Percentiles rank a stretch among this genome's conserved stretches.
Evolutionary conservation across 2,329 filamentous ascomycete species (phyloP).

Genomic region (Hymenoscyphus linearis): DNA sequence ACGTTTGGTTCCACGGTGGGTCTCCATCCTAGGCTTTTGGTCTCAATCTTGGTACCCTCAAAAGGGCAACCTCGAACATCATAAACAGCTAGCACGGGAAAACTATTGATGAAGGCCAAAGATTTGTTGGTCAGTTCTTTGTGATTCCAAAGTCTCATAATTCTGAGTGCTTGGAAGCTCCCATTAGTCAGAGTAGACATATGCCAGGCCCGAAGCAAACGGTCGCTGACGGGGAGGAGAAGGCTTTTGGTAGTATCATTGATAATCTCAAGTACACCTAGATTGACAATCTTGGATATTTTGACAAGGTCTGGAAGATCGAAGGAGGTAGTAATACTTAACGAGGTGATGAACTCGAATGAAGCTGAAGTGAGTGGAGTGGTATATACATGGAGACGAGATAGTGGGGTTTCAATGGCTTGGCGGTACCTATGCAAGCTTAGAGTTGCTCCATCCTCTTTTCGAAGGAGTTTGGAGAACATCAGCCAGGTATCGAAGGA

Average conservation of each 20-base stretch:
- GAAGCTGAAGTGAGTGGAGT: slow-evolving; percentile 24
- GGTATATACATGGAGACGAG: slow-evolving; percentile 24
- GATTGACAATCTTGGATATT: slow-evolving; percentile 29
- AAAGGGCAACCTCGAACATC: slow-evolving; percentile 27
- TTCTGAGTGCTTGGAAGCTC: slow-evolving; percentile 29
- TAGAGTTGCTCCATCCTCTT: slow-evolving; percentile 13
- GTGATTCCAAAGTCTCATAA: slow-evolving; percentile 30
- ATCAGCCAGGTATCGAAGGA: slow-evolving; percentile 28
- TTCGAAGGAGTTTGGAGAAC: slow-evolving; percentile 25
- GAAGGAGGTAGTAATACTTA: slow-evolving; percentile 29
- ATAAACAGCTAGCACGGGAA: slow-evolving; percentile 29
- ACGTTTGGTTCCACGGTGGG: slow-evolving; percentile 12
- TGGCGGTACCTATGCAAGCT: slow-evolving; percentile 25
- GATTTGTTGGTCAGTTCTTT: slow-evolving; percentile 27
- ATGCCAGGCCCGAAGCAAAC: slow-evolving; percentile 31
- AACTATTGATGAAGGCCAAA: slow-evolving; percentile 28
- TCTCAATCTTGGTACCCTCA: slow-evolving; percentile 5
- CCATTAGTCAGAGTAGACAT: slow-evolving; percentile 22
- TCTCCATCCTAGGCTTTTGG: slow-evolving; percentile 24
- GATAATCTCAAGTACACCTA: slow-evolving; percentile 30
- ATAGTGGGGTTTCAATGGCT: slow-evolving; percentile 18
- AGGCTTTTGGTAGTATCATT: slow-evolving; percentile 3
- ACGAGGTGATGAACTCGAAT: slow-evolving; percentile 30
- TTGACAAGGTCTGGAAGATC: slow-evolving; percentile 26
- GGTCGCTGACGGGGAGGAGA: slow-evolving; percentile 21